These are phyloP conservation scores for Didymella exigua DNA, from an alignment of 2,329 filamentous ascomycete genomes.

Conservation along the genomic window DNA sequence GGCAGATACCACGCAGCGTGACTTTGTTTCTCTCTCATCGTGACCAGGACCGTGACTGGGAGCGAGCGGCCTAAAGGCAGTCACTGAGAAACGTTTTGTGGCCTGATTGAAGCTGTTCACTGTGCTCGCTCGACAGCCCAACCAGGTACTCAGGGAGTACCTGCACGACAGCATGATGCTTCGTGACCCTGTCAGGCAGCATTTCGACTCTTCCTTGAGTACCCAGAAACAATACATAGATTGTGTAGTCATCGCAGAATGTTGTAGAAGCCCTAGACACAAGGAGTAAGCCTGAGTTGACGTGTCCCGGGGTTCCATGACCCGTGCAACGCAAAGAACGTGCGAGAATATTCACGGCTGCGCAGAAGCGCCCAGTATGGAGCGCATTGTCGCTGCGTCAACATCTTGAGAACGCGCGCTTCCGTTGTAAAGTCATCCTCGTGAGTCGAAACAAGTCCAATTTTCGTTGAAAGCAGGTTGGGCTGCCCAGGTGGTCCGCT, in stretches of 20 bases:
- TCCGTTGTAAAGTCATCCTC: conserved; percentile 3
- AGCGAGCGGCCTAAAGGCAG: background rate
- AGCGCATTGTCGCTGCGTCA: background rate
- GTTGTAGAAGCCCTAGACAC: background rate
- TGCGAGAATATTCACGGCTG: conserved; percentile 9
- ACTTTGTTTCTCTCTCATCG: background rate
- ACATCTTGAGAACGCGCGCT: background rate
- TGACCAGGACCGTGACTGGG: background rate
- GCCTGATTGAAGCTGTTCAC: background rate
- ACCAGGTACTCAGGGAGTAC: conserved; percentile 2
- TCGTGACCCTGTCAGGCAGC: conserved; percentile 5
- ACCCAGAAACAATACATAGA: background rate
- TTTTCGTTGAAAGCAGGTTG: conserved; percentile 18
- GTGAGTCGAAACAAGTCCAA: conserved; percentile 20
- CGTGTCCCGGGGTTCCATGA: conserved; percentile 13
- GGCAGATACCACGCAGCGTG: conserved; percentile 4
- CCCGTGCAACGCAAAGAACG: conserved; percentile 18
- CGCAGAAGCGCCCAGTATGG: background rate
- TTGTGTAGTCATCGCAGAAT: background rate
- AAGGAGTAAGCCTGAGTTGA: conserved; percentile 13
- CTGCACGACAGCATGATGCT: background rate
- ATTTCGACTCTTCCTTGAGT: conserved; percentile 5
- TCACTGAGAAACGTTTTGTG: background rate
- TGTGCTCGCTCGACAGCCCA: conserved; percentile 1
- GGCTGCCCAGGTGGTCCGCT: conserved; percentile 22